Conservation (phyloP, 176 grass and related monocot genomes). For the Alopecurus myosuroides region DNA sequence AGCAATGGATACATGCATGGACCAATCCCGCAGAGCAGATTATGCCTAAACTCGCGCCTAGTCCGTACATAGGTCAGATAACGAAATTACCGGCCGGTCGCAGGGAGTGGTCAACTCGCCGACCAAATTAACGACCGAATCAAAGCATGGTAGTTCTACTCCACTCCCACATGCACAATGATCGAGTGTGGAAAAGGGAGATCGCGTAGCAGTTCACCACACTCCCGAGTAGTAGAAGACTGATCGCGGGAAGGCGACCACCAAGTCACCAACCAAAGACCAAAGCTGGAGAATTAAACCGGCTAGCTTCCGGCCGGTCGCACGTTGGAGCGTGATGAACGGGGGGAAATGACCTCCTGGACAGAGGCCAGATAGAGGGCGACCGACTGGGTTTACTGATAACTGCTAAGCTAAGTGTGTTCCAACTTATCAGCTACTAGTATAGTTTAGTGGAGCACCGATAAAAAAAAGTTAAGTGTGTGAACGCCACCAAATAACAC, state of each 20-base stretch:
- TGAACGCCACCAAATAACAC: background rate
- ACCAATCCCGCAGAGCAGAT: background rate
- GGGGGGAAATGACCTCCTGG: conserved; percentile 1
- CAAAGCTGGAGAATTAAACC: background rate
- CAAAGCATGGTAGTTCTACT: background rate
- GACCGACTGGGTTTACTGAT: background rate
- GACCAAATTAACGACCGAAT: background rate
- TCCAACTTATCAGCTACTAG: background rate
- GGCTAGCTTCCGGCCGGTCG: background rate
- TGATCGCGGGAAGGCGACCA: background rate
- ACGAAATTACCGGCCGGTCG: conserved; percentile 9
- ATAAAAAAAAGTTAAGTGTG: background rate
- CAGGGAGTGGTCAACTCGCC: background rate
- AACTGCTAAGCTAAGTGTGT: background rate
- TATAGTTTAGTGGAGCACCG: background rate
- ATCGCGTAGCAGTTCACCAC: background rate
- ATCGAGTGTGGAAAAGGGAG: background rate
- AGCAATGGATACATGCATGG: too few species aligned
- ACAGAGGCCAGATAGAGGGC: background rate
- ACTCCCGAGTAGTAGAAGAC: background rate
- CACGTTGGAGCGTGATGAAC: conserved; percentile 15
- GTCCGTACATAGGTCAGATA: background rate
- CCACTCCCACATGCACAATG: background rate
- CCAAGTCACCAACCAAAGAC: background rate
- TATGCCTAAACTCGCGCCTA: background rate